Evolutionary conservation across 2,329 filamentous ascomycete species (phyloP).

Genomic region (Tolypocladium ophioglossoides): DNA sequence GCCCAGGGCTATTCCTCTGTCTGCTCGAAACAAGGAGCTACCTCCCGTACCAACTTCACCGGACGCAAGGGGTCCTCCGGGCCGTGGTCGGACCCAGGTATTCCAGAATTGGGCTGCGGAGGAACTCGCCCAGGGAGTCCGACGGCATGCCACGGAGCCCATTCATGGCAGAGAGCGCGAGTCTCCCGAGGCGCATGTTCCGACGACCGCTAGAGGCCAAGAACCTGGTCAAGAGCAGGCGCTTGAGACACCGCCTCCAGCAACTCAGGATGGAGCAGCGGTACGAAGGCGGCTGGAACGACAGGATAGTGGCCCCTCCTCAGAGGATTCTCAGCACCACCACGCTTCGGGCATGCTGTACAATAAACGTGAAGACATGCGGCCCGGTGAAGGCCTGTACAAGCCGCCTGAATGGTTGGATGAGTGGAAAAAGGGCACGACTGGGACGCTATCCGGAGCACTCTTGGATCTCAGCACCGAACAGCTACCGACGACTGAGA

Average conservation of each 20-base stretch:
- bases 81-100: not conserved
- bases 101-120: not conserved
- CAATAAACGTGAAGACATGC: constrained; percentile 29
- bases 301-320: constrained; percentile 19
- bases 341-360: constrained; percentile 30
- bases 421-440: constrained; percentile 61
- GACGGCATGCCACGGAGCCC: constrained; percentile 20
- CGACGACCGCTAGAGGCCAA: constrained; percentile 11
- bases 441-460: constrained; percentile 47
- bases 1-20: constrained; percentile 6
- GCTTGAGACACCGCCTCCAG: constrained; percentile 3
- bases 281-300: constrained; percentile 13
- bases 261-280: constrained; percentile 8
- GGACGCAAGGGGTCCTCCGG: not conserved
- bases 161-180: constrained; percentile 14
- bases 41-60: constrained; percentile 15
- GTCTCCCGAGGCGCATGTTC: constrained; percentile 16
- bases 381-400: constrained; percentile 46
- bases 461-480: constrained; percentile 49
- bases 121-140: constrained; percentile 9
- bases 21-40: constrained; percentile 20
- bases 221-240: constrained; percentile 1
- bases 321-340: constrained; percentile 21
- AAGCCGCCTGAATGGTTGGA: constrained; percentile 50
- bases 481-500: constrained; percentile 28